Base-by-base conservation (phyloP, 345 rosid species). In the Citrus glauca region DNA sequence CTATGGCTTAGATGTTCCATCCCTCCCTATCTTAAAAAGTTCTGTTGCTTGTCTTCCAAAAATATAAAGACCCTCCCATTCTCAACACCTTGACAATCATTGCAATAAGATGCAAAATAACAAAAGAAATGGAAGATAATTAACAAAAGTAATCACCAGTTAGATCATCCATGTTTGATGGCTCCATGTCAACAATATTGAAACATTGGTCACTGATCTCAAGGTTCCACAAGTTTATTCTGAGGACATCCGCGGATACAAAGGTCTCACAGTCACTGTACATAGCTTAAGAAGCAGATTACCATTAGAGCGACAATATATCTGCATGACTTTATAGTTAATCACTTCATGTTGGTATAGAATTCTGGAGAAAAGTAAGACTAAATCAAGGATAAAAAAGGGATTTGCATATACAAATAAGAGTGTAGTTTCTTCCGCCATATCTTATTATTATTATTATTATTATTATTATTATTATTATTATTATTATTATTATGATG, bases 221-320 rank as follows among this genome's bases (percentile, higher is more conserved):
- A 83, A 81, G 85, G 85, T 91, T 89, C 95, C 95, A 91, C 78
- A 91, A 78, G 75, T 91, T 91, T 81, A 91, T 89, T 62, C 92
- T 82, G 37, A 91, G 88, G 78, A 88, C 94, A 28, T 89, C 94
- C 25, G 91, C 90, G 45, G 94, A 91, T 77, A 91, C 82, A 83
- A 91, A 91, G 48, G 91, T 89, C 87, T 89, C 92, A 37, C 92
- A 89, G 77, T 91, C 94, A 78, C 92, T 91, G 87, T 72, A 75
- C 61, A 82, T 69, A 73, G 72, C 78, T 79, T 73, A 83, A 32
- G 48, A 74, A 79, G 50, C 48, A 69, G 2, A 64, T 56, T 35
- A 71, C 37, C 74, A 28, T 79, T 76, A 73, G 67, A 73, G 81
- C 61, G 17, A 63, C 66, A 72, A 62, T 79, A 69, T 17, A 67